These are phyloP conservation scores for Trichosphaerium sp. DNA, from an alignment of 78 protist genomes.

Conservation along the genomic window DNA sequence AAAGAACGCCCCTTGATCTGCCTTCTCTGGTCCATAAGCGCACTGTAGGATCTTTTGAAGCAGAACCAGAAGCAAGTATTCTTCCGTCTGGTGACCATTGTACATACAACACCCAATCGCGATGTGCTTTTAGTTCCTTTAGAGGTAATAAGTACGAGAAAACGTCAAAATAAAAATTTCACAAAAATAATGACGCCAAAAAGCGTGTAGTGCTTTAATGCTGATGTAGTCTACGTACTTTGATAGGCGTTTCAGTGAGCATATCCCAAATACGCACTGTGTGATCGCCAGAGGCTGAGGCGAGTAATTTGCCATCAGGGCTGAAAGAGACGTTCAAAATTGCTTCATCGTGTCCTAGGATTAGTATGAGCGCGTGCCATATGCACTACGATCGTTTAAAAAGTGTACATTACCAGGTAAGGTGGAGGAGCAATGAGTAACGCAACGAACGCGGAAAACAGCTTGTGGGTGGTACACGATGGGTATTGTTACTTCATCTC, in stretches of 20 bases:
- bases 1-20: constrained; percentile 9
- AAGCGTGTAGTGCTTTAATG: neutral
- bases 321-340: constrained; percentile 65
- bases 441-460: constrained; percentile 78
- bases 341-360: constrained; percentile 83
- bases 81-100: constrained; percentile 87
- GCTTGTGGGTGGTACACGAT: constrained; percentile 86
- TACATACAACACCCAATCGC: constrained; percentile 74
- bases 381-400: neutral
- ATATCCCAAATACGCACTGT: constrained; percentile 94
- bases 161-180: constrained; percentile 5
- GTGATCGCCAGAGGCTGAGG: constrained; percentile 76
- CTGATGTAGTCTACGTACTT: constrained; percentile 9
- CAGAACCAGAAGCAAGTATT: constrained; percentile 76
- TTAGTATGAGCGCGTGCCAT: neutral
- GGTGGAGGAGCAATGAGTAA: constrained; percentile 76
- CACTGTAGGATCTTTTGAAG: neutral
- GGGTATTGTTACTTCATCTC: constrained; percentile 10
- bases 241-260: constrained; percentile 61
- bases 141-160: neutral
- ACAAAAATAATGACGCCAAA: neutral
- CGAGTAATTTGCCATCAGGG: constrained; percentile 81
- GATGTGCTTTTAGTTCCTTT: constrained; percentile 51
- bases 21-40: neutral
- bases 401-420: constrained; percentile 24